Conservation (phyloP, 1,284 basidiomycete species). For the Irpex sp. region DNA sequence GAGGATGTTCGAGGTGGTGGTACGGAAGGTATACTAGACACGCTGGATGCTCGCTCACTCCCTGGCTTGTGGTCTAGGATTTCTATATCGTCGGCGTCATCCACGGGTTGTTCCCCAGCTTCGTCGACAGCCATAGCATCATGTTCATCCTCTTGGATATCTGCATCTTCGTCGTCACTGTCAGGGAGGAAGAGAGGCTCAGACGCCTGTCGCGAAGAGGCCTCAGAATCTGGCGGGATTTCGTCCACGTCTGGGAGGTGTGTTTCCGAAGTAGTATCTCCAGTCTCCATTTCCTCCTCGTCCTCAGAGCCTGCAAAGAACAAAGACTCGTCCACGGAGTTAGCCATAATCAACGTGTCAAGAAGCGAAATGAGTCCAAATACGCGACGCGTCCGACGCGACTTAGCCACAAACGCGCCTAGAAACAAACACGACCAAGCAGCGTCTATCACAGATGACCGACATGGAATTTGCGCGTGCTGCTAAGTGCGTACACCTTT, state of each 20-base stretch:
- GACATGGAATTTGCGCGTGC: conserved; percentile 7
- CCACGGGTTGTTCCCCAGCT: background rate
- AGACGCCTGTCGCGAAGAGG: background rate
- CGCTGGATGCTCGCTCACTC: conserved; percentile 36
- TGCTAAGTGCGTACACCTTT: conserved; percentile 2
- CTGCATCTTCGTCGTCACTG: conserved; percentile 52
- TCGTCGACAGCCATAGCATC: background rate
- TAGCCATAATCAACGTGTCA: conserved; percentile 3
- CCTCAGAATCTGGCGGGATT: background rate
- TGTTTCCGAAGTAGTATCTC: background rate
- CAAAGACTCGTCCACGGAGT: conserved; percentile 13
- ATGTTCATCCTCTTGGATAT: background rate
- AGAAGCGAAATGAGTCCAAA: background rate
- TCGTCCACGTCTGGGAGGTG: background rate
- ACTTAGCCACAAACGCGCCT: conserved; percentile 26
- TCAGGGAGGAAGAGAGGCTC: conserved; percentile 47
- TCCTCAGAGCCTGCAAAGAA: conserved; percentile 39
- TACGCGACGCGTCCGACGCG: conserved; percentile 9
- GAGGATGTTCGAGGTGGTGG: conserved; percentile 25
- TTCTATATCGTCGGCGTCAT: conserved; percentile 16
- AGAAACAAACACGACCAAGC: conserved; percentile 13
- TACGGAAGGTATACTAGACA: conserved; percentile 34
- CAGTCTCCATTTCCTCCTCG: conserved; percentile 18
- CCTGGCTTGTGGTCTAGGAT: conserved; percentile 16
- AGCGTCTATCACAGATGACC: conserved; percentile 6